Percentiles rank a stretch among this genome's conserved stretches.
Conservation (phyloP, 371 early-diverging fungal genomes). For the Actinomortierella wolfii region DNA sequence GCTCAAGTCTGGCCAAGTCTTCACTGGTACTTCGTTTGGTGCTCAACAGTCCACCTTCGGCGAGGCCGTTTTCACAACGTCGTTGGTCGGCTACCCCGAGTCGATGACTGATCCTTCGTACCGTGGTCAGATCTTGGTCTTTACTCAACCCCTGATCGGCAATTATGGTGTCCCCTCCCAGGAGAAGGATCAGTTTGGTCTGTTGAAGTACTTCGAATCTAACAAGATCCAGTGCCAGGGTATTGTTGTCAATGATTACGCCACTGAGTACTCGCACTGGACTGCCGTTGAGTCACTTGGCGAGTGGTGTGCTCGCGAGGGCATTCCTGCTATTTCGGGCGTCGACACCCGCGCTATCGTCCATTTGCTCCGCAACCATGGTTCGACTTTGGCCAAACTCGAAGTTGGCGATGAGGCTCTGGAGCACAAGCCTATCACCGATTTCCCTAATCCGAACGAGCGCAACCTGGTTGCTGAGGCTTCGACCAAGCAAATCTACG, state of each 20-base stretch:
- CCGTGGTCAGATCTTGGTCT: conserved; percentile 82
- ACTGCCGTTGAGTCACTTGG: conserved; percentile 85
- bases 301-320: conserved; percentile 86
- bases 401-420: conserved; percentile 59
- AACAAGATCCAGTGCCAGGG: conserved; percentile 84
- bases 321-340: conserved; percentile 90
- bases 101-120: conserved; percentile 91
- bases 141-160: conserved; percentile 78
- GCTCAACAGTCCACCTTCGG: conserved; percentile 63
- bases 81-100: conserved; percentile 92
- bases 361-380: conserved; percentile 81
- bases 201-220: conserved; percentile 87
- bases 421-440: conserved; percentile 44
- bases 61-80: conserved; percentile 91
- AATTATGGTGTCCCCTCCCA: conserved; percentile 93
- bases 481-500: conserved; percentile 65
- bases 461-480: conserved; percentile 83
- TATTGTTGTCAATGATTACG: conserved; percentile 89
- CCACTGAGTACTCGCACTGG: conserved; percentile 90
- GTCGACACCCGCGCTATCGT: conserved; percentile 95
- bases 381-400: conserved; percentile 83
- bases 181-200: conserved; percentile 79
- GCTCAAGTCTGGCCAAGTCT: conserved; percentile 76
- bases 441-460: conserved; percentile 79
- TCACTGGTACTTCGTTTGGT: conserved; percentile 80